These are phyloP conservation scores for Saturnispora gosingensis DNA, from an alignment of 805 yeast genomes.

Conservation along the genomic window DNA sequence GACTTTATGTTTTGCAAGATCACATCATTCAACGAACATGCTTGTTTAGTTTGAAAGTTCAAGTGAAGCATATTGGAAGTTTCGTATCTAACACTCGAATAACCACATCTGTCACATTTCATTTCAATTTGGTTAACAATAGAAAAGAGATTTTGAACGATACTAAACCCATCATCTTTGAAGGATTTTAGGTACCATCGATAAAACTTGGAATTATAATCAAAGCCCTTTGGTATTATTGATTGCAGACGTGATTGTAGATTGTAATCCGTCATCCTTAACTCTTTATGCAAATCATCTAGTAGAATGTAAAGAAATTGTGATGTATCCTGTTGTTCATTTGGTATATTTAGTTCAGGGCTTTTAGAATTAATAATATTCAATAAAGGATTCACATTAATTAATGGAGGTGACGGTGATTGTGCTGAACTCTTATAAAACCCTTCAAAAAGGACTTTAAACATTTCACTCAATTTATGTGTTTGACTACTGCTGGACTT, in stretches of 20 bases:
- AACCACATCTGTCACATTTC: constrained; percentile 57
- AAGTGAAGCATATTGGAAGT: constrained; percentile 26
- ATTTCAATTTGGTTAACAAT: constrained; percentile 64
- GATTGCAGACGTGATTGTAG: constrained; percentile 15
- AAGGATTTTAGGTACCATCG: constrained; percentile 46
- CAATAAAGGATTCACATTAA: constrained; percentile 54
- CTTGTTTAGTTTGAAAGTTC: constrained; percentile 18
- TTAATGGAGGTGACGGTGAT: constrained; percentile 47
- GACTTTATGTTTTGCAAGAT: constrained; percentile 51
- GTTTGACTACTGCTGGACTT: constrained; percentile 5
- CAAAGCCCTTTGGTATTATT: constrained; percentile 19
- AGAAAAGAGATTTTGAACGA: constrained; percentile 57
- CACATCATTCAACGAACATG: constrained; percentile 44
- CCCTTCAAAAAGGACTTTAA: constrained; percentile 45
- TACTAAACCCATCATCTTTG: constrained; percentile 53
- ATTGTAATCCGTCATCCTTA: constrained; percentile 24
- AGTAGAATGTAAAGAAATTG: constrained; percentile 60
- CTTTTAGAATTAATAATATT: constrained; percentile 39
- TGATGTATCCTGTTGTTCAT: constrained; percentile 76
- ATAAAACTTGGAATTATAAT: constrained; percentile 37
- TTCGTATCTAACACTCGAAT: constrained; percentile 45
- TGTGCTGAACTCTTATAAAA: constrained; percentile 30
- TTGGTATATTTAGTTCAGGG: constrained; percentile 61
- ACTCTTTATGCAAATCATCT: constrained; percentile 62
- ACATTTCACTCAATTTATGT: constrained; percentile 33